These are phyloP conservation scores for Aspergillus egyptiacus DNA, from an alignment of 495 filamentous ascomycete genomes.

Conservation along the genomic window DNA sequence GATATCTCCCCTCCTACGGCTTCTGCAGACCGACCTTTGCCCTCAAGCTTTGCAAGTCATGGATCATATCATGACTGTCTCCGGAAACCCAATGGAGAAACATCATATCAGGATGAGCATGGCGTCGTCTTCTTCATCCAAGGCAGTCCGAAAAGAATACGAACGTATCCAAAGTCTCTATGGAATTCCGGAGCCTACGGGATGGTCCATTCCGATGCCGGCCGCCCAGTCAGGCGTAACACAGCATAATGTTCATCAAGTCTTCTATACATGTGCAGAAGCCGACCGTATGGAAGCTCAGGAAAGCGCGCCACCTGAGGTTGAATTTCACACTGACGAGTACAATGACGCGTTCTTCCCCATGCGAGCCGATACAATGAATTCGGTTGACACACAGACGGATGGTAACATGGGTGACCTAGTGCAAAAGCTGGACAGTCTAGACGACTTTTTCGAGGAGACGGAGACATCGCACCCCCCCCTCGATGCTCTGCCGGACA, in stretches of 20 bases:
- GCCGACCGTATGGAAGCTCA: conserved; percentile 52
- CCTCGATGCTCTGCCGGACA: conserved; percentile 32
- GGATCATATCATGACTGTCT: conserved; percentile 91
- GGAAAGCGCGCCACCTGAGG: conserved; percentile 69
- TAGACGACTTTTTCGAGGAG: conserved; percentile 93
- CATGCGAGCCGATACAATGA: conserved; percentile 80
- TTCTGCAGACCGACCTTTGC: conserved; percentile 90
- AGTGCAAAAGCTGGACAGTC: conserved; percentile 80
- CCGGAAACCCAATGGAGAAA: conserved; percentile 84
- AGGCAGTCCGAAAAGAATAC: conserved; percentile 84
- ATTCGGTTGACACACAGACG: conserved; percentile 78
- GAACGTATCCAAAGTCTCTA: conserved; percentile 91
- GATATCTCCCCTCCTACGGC: conserved; percentile 83
- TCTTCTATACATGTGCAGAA: conserved; percentile 81
- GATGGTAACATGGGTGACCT: conserved; percentile 76
- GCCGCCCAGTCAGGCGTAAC: conserved; percentile 80
- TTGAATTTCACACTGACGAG: conserved; percentile 89
- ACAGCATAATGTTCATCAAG: conserved; percentile 87
- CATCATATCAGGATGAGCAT: conserved; percentile 97
- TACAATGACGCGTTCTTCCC: conserved; percentile 75
- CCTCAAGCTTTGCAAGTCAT: conserved; percentile 85
- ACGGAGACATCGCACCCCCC: conserved; percentile 48
- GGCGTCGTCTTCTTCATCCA: conserved; percentile 68
- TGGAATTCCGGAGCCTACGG: conserved; percentile 90
- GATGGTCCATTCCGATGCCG: conserved; percentile 94